Conservation (phyloP, 306 rosid genomes). For the Abrus precatorius region DNA sequence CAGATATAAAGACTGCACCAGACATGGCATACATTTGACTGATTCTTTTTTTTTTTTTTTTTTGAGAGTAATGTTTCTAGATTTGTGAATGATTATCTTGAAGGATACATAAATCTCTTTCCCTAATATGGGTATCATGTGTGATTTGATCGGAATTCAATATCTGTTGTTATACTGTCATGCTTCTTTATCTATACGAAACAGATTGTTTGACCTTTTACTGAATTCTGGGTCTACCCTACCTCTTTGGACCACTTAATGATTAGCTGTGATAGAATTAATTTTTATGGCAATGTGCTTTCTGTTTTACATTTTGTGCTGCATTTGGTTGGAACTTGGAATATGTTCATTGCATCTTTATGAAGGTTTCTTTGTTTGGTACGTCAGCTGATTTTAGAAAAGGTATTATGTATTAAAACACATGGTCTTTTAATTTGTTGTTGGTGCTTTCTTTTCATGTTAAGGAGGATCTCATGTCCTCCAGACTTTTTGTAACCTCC, state of each 20-base stretch:
- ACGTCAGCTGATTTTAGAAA: neutral
- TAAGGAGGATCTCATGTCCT: too few species aligned
- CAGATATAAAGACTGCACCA: slow-evolving; percentile 1
- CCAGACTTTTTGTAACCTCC: too few species aligned
- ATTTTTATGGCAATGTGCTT: neutral
- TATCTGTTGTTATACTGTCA: neutral
- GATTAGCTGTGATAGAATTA: neutral
- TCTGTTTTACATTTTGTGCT: neutral
- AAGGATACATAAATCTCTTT: slow-evolving; percentile 28
- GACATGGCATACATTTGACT: slow-evolving; percentile 2
- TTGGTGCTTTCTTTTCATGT: neutral
- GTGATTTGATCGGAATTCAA: neutral
- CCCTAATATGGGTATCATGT: slow-evolving; percentile 8
- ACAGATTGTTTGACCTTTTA: neutral
- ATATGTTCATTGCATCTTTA: neutral
- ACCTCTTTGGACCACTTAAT: neutral
- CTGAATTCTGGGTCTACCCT: neutral
- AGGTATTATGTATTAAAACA: neutral
- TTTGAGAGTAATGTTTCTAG: slow-evolving; percentile 1
- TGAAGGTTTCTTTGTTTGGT: neutral
- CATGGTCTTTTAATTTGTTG: neutral
- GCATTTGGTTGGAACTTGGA: neutral
- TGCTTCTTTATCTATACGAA: neutral
- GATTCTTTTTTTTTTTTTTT: neutral
- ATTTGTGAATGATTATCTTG: slow-evolving; percentile 18